These are phyloP conservation scores for Ustilago cynodontis DNA, from an alignment of 1,284 basidiomycete genomes.

Conservation along the genomic window DNA sequence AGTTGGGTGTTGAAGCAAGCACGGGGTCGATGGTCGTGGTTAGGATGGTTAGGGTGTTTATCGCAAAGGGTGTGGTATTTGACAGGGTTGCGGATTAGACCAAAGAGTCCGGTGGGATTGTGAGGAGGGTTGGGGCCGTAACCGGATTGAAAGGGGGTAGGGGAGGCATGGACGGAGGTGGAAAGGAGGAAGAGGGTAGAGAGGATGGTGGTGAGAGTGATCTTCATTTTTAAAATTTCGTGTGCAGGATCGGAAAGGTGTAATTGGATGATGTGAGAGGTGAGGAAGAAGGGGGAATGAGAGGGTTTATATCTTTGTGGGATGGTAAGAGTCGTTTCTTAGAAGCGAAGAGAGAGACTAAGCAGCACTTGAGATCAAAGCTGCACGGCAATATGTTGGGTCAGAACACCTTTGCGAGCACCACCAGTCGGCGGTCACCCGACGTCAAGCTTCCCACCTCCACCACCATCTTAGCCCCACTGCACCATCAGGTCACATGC, in stretches of 20 bases:
- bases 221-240: no score
- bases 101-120: constrained; percentile 1
- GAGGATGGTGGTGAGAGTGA: neutral
- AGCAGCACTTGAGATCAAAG: neutral
- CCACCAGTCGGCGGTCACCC: neutral
- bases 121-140: neutral
- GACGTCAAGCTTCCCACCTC: neutral
- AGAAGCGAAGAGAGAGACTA: neutral
- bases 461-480: neutral
- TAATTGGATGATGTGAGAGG: neutral
- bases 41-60: neutral
- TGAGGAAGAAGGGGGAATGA: neutral
- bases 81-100: neutral
- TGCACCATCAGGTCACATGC: neutral
- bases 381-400: neutral
- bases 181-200: neutral
- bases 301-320: neutral
- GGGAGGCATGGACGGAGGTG: no score
- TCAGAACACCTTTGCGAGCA: neutral
- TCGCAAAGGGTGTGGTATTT: constrained; percentile 5
- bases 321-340: neutral
- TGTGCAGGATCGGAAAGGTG: no score
- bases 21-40: neutral
- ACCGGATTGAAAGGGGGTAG: neutral
- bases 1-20: constrained; percentile 7